phyloP scores from a whole-genome alignment of 495 filamentous ascomycete genomes.

The Talaromyces trachyspermus region DNA sequence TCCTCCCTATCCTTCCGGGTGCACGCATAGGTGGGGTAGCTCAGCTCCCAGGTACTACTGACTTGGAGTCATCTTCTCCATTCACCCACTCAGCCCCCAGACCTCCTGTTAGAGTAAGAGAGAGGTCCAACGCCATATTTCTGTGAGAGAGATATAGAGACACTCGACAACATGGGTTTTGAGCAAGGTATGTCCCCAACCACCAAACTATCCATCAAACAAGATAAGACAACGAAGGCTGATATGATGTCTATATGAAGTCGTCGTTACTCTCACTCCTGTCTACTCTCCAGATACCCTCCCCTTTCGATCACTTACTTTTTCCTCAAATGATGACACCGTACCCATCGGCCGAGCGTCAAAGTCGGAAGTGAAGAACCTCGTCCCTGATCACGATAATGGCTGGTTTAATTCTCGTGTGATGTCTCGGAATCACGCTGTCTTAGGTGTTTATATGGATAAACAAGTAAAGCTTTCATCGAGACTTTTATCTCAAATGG shows the following conservation, averaged over 20 bases:
- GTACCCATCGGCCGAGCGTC: constrained; percentile 54
- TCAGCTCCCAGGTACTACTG: too few relatives aligned
- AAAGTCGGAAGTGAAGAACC: constrained; percentile 46
- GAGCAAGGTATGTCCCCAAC: constrained; percentile 7
- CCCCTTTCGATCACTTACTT: constrained; percentile 24
- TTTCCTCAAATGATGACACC: constrained; percentile 15
- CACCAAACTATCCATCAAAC: background rate
- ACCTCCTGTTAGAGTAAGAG: too few relatives aligned
- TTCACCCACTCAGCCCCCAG: too few relatives aligned
- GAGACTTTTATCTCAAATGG: background rate
- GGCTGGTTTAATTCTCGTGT: constrained; percentile 74
- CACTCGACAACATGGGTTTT: constrained; percentile 2
- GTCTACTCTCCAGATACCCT: constrained; percentile 14
- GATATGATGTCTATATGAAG: constrained; percentile 12
- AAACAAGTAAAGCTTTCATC: constrained; percentile 29
- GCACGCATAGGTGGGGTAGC: constrained; percentile 1
- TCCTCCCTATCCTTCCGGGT: too few relatives aligned
- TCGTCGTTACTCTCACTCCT: constrained; percentile 20
- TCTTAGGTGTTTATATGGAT: constrained; percentile 38
- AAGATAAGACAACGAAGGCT: background rate
- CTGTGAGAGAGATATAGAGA: too few relatives aligned
- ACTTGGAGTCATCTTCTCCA: too few relatives aligned
- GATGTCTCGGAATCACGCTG: constrained; percentile 73
- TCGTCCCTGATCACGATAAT: constrained; percentile 48
- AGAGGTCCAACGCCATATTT: too few relatives aligned